phyloP scores from a whole-genome alignment of 257 asterid species.

The Solanum lycopersicoides region DNA sequence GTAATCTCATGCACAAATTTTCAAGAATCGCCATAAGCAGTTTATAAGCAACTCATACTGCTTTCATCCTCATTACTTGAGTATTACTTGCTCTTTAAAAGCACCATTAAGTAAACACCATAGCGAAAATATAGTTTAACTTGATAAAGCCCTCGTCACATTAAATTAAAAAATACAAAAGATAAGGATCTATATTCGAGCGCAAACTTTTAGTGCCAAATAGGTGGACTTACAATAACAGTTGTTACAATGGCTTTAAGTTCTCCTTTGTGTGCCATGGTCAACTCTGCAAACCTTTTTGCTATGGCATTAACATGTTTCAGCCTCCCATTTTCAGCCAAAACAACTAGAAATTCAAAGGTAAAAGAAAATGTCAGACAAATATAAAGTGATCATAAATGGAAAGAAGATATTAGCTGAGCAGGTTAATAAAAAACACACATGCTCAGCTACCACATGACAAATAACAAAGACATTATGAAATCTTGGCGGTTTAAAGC shows the following conservation, averaged over 20 bases:
- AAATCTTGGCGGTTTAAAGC: neutral
- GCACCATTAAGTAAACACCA: neutral
- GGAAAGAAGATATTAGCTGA: neutral
- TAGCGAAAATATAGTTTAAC: neutral
- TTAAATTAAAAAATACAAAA: neutral
- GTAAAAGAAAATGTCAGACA: neutral
- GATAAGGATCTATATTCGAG: neutral
- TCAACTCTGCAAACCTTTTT: conserved; percentile 51
- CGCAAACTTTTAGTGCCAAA: neutral
- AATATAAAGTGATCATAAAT: neutral
- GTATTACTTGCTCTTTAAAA: neutral
- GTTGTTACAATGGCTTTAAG: conserved; percentile 73
- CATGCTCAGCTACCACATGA: neutral
- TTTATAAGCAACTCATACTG: neutral
- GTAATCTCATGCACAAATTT: neutral
- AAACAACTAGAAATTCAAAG: conserved; percentile 34
- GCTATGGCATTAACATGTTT: conserved; percentile 37
- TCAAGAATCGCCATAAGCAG: neutral
- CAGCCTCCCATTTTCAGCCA: conserved; percentile 79
- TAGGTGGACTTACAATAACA: conserved; percentile 62
- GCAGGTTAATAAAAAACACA: neutral
- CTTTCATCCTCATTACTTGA: neutral
- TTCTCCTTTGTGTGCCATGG: conserved; percentile 90
- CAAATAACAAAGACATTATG: neutral
- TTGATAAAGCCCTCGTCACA: neutral